Percentiles rank a stretch among this genome's conserved stretches.
Conservation (phyloP, 371 early-diverging fungal genomes). For the Syncephalastrum monosporum region DNA sequence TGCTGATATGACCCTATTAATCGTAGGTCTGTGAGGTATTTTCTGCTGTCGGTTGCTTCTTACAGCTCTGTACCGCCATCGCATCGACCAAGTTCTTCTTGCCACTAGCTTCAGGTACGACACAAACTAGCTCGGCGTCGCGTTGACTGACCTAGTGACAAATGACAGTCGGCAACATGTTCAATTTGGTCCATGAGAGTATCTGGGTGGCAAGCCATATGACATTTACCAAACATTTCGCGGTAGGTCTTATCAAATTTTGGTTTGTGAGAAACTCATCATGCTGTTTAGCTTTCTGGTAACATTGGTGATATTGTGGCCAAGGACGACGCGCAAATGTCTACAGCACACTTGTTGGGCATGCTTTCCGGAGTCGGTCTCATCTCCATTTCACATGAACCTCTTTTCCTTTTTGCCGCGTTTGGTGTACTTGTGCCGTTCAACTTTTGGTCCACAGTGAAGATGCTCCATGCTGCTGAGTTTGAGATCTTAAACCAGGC, state of each 20-base stretch:
- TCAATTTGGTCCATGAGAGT: slow-evolving; percentile 63
- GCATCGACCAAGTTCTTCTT: slow-evolving; percentile 55
- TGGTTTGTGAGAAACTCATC: too few relatives aligned
- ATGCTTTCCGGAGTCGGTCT: slow-evolving; percentile 64
- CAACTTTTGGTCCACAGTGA: slow-evolving; percentile 56
- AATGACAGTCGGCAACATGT: slow-evolving; percentile 50
- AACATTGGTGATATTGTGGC: slow-evolving; percentile 75
- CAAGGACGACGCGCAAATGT: slow-evolving; percentile 75
- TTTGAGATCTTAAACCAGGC: slow-evolving; percentile 71
- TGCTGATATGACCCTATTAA: neutral
- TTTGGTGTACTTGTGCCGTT: slow-evolving; percentile 59
- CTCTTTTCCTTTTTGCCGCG: slow-evolving; percentile 54
- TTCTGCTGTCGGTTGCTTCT: slow-evolving; percentile 53
- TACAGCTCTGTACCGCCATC: slow-evolving; percentile 62
- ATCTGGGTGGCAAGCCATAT: slow-evolving; percentile 74
- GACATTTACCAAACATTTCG: slow-evolving; percentile 72
- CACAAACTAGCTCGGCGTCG: neutral
- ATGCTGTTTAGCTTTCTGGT: slow-evolving; percentile 40
- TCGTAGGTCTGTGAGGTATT: slow-evolving; percentile 51
- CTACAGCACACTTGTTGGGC: slow-evolving; percentile 67
- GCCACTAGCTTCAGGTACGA: slow-evolving; percentile 54
- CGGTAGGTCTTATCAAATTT: slow-evolving; percentile 36
- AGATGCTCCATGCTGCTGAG: slow-evolving; percentile 57
- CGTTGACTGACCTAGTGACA: neutral
- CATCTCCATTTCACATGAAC: slow-evolving; percentile 58